phyloP scores from a whole-genome alignment of 2,329 filamentous ascomycete genomes.

The Alternaria viburni region DNA sequence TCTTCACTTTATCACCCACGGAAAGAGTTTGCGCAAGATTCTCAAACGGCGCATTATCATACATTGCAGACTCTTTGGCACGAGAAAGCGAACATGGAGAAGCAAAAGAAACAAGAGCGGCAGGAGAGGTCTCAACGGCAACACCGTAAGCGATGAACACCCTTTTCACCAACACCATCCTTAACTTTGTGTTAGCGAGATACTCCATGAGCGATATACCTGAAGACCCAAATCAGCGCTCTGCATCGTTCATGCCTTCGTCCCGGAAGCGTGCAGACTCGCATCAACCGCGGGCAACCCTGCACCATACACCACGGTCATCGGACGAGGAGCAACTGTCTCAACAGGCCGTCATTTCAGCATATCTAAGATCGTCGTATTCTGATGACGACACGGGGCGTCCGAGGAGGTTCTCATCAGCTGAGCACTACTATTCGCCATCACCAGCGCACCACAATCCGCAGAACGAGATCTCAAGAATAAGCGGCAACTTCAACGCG shows the following conservation, averaged over 20 bases:
- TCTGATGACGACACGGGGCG: constrained; percentile 7
- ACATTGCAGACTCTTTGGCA: background rate
- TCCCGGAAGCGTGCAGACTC: constrained; percentile 20
- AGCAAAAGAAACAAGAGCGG: constrained; percentile 7
- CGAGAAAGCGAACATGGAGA: constrained; percentile 6
- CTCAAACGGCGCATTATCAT: background rate
- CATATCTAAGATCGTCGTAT: constrained; percentile 10
- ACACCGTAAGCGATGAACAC: constrained; percentile 6
- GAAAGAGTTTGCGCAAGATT: background rate
- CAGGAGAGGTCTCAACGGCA: constrained; percentile 3
- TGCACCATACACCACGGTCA: background rate
- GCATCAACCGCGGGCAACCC: constrained; percentile 10
- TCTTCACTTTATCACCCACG: background rate
- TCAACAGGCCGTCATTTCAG: constrained; percentile 7
- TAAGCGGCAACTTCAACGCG: constrained; percentile 37
- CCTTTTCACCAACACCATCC: background rate
- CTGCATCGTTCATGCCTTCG: background rate
- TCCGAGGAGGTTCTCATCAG: constrained; percentile 13
- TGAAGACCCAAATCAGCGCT: constrained; percentile 1
- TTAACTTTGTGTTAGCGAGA: constrained; percentile 2
- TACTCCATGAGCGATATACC: constrained; percentile 9
- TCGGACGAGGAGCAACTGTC: constrained; percentile 3
- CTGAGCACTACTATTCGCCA: constrained; percentile 8
- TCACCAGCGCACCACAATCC: constrained; percentile 6
- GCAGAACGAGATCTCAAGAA: constrained; percentile 18